Percentiles rank a stretch among this genome's conserved stretches.
Conservation (phyloP, 2,329 filamentous ascomycete species). For the Scedosporium dehoogii region DNA sequence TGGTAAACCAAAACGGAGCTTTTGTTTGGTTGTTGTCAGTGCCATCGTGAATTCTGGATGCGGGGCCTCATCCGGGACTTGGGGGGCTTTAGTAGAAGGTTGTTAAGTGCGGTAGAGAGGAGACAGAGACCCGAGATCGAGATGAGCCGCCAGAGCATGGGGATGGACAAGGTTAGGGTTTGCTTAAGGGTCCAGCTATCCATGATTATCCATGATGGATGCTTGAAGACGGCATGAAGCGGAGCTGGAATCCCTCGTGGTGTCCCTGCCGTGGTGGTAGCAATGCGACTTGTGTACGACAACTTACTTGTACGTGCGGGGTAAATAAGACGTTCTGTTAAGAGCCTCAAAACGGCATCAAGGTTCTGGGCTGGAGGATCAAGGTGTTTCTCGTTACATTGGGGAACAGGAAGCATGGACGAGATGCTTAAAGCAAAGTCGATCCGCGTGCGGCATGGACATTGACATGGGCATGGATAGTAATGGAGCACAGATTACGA, state of each 20-base stretch:
- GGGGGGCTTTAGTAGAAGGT: background rate
- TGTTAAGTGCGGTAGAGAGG: background rate
- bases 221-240: background rate
- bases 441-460: background rate
- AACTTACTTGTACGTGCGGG: background rate
- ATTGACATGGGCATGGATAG: background rate
- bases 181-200: background rate
- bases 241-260: background rate
- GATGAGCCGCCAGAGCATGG: too few species aligned
- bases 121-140: too few species aligned
- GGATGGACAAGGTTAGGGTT: background rate
- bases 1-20: background rate
- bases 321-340: background rate
- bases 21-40: background rate
- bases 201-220: too few species aligned
- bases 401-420: background rate
- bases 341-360: background rate
- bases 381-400: background rate
- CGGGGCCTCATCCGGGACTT: background rate
- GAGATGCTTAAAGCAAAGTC: background rate
- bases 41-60: too few species aligned
- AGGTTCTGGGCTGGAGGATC: background rate
- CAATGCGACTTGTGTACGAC: too few species aligned
- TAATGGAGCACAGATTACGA: background rate
- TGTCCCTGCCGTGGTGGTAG: background rate